Conservation (phyloP, 208 protist species). For the Cochliopodium minus region DNA sequence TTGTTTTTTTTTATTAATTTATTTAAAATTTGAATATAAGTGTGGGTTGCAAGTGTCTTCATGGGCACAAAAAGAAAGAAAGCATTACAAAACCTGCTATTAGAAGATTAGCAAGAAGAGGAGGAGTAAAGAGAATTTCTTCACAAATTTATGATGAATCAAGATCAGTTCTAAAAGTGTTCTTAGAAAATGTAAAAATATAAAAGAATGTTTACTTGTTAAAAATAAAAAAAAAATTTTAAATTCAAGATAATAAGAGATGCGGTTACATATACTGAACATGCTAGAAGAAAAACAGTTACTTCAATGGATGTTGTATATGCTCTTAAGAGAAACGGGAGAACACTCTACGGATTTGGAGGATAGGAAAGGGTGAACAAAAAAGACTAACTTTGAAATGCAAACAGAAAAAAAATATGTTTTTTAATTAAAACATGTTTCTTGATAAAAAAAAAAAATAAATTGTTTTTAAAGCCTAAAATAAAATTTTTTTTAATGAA, state of each 20-base stretch:
- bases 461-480: too few relatives aligned
- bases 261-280: slow-evolving; percentile 52
- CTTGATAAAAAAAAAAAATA: too few relatives aligned
- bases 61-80: slow-evolving; percentile 57
- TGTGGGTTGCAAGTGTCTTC: slow-evolving; percentile 10
- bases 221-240: too few relatives aligned
- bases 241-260: too few relatives aligned
- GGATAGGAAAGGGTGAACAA: too few relatives aligned
- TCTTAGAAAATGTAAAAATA: slow-evolving; percentile 54
- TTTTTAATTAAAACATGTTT: too few relatives aligned
- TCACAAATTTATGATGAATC: slow-evolving; percentile 40
- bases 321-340: slow-evolving; percentile 52
- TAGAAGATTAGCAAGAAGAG: slow-evolving; percentile 61
- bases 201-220: too few relatives aligned
- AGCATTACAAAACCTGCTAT: slow-evolving; percentile 59
- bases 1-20: too few relatives aligned
- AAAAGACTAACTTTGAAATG: too few relatives aligned
- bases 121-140: slow-evolving; percentile 65
- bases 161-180: slow-evolving; percentile 49
- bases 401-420: too few relatives aligned
- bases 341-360: slow-evolving; percentile 61
- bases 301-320: slow-evolving; percentile 56
- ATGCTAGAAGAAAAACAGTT: slow-evolving; percentile 49
- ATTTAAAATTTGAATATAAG: too few relatives aligned
- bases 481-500: too few relatives aligned